Base-by-base conservation (phyloP, 2,329 filamentous ascomycete genomes). In the Aspergillus flavus region DNA sequence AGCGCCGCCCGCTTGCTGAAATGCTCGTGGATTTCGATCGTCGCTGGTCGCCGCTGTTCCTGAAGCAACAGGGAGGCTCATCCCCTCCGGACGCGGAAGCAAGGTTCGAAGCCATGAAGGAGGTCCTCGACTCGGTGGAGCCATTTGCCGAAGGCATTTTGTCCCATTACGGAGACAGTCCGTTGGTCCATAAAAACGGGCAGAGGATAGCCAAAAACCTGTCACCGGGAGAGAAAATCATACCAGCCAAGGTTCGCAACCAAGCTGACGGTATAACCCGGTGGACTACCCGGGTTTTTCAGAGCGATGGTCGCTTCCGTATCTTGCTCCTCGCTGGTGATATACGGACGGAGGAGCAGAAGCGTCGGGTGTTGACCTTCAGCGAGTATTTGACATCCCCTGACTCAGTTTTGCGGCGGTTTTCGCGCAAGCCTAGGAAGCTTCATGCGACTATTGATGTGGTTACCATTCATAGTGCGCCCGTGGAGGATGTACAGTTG, bases 1-100 rank as follows among this genome's bases (percentile, higher is more conserved):
- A 86, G 68, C 79, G 88, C 1, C 82, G 84, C 9, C 81, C 79
- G 16, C 84, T 91, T 2, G 90, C 89, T 0, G 80, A 87, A 63
- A 85, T 89, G 52, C 82, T 92, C 0, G 91, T 92, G 64, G 80
- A 83, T 7, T 87, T 89, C 63, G 87, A 89, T 69, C 84, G 85
- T 61, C 57, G 43, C 43, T 62, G 55, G 45, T 58, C 54, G 10
- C 43, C 60, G 6, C 41, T 62, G 11, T 64, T 64, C 14, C 28
- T 55, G 21, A 56, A 57, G 16, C 30, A 57, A n/a, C 59, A 56
- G 21, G 34, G 11, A 11, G 30, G 45, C 1, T 23, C 23, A 3
- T 16, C 6, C 14, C 23, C 21, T 41, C 23, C 34, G 36, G 34
- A 39, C 12, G 30, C 28, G 6, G 21, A 60, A 14, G 28, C 48